Base-by-base conservation (phyloP, 345 rosid species). In the Gossypium raimondii region DNA sequence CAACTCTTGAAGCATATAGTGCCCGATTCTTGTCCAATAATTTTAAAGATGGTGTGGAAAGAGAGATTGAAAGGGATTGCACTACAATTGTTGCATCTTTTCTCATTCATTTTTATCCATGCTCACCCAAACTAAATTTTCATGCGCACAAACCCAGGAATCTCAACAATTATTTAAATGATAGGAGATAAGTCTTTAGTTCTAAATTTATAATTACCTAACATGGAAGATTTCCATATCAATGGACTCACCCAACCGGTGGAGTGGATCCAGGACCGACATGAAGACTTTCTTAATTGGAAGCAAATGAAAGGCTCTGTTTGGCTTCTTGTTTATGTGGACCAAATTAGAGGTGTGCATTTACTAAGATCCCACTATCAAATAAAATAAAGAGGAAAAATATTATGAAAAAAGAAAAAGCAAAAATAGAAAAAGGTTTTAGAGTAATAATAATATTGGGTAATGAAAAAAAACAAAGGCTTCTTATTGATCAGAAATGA, bases 361-460 rank as follows among this genome's bases (percentile, higher is more conserved):
- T 34, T 70, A 72, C 78, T 59, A 51, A 76, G 76, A 79, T 83
- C 77, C 86, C 88, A 83, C 85, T 78, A 66, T 9, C 24, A 58
- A 58, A 22, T 2, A 58, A 22, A 10, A 44, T 34, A 47, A 34
- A 4, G 38, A 4, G 38, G 38, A 34, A 34, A 34, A 22, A 2
- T 12, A 44, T 45, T 44, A n/a, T 11, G 45, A 16, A 18, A 29
- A 18, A 47, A 14, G 11, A 45, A 45, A 9, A 45, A 45, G 11
- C 9, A 8, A 45, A 45, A 45, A 45, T 45, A 45, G 48, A 34
- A 45, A 45, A 45, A 45, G 50, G 50, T 45, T 45, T 45, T 45
- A 10, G 50, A 10, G 3, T n/a, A 1, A 51, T 17, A 38, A 65
- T 43, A 11, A 44, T 45, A 7, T 45, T 20, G 77, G 75, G 60